phyloP scores from a whole-genome alignment of 2,329 filamentous ascomycete species.

The Ophiostoma perfectum region DNA sequence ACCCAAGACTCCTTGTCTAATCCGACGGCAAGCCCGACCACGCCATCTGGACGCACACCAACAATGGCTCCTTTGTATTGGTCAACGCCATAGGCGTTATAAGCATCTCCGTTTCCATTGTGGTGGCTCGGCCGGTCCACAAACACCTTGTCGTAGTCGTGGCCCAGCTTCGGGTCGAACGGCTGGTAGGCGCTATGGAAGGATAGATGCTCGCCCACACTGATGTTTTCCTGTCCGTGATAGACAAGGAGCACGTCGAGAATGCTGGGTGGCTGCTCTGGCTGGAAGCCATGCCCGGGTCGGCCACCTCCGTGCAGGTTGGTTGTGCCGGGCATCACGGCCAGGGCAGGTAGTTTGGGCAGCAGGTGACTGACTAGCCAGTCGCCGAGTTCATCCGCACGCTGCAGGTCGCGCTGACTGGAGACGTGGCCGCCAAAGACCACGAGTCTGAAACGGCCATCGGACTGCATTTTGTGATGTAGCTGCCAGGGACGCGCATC shows the following conservation, averaged over 20 bases:
- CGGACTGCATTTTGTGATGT: conserved; percentile 50
- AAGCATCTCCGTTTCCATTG: conserved; percentile 46
- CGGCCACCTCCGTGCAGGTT: conserved; percentile 26
- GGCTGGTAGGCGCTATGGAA: conserved; percentile 47
- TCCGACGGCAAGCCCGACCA: conserved; percentile 44
- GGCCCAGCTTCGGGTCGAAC: conserved; percentile 43
- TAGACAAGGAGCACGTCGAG: conserved; percentile 60
- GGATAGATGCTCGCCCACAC: conserved; percentile 30
- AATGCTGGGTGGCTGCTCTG: conserved; percentile 5
- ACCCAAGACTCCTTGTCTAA: conserved; percentile 27
- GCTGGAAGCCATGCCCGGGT: conserved; percentile 7
- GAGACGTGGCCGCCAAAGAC: conserved; percentile 47
- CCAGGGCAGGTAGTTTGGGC: conserved; percentile 29
- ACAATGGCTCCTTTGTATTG: conserved; percentile 43
- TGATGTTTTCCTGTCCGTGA: conserved; percentile 37
- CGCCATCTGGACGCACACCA: conserved; percentile 54
- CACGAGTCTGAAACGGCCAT: conserved; percentile 54
- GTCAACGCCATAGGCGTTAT: conserved; percentile 56
- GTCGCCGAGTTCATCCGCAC: conserved; percentile 44
- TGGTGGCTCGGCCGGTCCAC: conserved; percentile 51
- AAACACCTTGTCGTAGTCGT: conserved; percentile 54
- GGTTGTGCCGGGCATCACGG: conserved; percentile 33
- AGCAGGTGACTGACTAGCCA: conserved; percentile 39
- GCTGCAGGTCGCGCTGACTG: not conserved
- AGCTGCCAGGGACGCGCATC: conserved; percentile 53